Evolutionary conservation across 179 eudicot species (phyloP).

Genomic region (Beta lomatogona): DNA sequence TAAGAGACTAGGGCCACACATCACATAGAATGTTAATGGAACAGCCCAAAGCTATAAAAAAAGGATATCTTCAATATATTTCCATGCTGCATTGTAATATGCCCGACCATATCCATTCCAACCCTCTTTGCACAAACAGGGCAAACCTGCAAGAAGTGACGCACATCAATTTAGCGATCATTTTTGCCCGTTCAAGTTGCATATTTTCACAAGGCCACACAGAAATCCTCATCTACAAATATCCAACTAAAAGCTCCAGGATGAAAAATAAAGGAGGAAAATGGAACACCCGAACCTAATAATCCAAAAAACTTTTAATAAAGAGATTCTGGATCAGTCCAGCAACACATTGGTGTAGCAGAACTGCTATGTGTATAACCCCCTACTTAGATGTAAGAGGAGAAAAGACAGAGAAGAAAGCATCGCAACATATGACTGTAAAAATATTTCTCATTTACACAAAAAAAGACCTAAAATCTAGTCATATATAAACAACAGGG

Average conservation of each 20-base stretch:
- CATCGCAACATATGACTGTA: neutral
- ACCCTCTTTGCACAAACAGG: constrained; percentile 78
- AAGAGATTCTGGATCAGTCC: neutral
- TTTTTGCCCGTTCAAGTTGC: neutral
- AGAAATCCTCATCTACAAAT: neutral
- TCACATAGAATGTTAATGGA: neutral
- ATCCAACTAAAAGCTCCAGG: neutral
- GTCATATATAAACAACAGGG: neutral
- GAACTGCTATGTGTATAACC: neutral
- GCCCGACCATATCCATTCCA: constrained; percentile 76
- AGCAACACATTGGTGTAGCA: neutral
- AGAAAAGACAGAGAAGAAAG: neutral
- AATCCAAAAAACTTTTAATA: neutral
- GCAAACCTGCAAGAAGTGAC: constrained; percentile 55
- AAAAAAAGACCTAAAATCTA: neutral
- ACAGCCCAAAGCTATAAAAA: constrained; percentile 24
- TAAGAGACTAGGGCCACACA: neutral
- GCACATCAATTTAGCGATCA: constrained; percentile 4
- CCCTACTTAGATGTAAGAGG: neutral
- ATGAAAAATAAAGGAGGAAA: neutral
- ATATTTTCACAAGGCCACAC: neutral
- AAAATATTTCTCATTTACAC: neutral
- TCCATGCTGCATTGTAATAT: constrained; percentile 75
- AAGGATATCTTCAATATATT: constrained; percentile 82
- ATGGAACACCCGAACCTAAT: neutral